Evolutionary conservation across 1,284 basidiomycete species (phyloP).

Genomic region (Anthracocystis walkeri): DNA sequence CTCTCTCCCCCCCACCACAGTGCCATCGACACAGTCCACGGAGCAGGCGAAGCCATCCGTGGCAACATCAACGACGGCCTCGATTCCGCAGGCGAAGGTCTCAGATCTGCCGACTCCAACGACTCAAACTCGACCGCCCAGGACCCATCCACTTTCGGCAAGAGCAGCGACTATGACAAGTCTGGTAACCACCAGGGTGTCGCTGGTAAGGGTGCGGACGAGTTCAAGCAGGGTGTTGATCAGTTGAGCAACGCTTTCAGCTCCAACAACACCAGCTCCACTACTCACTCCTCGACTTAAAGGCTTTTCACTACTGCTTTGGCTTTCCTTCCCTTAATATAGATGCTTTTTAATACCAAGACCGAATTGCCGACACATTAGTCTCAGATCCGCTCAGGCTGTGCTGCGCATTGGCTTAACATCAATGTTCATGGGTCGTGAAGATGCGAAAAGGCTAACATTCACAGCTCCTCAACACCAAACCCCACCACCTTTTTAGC

Average conservation of each 20-base stretch:
- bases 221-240: conserved; percentile 36
- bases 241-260: conserved; percentile 11
- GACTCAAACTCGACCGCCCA: conserved; percentile 1
- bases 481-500: conserved; percentile 39
- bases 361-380: not conserved
- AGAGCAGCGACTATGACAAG: conserved; percentile 27
- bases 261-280: conserved; percentile 8
- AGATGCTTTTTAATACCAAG: not conserved
- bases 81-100: conserved; percentile 54
- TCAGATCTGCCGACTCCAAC: conserved; percentile 12
- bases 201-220: conserved; percentile 27
- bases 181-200: conserved; percentile 20
- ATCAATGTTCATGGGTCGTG: too few relatives aligned
- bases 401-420: not conserved
- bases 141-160: conserved; percentile 17
- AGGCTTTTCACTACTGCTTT: not conserved
- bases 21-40: conserved; percentile 45
- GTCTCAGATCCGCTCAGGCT: not conserved
- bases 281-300: conserved; percentile 6
- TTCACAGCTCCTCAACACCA: conserved; percentile 34
- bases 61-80: conserved; percentile 55
- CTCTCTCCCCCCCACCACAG: conserved; percentile 21
- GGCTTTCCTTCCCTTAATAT: not conserved
- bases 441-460: not conserved
- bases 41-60: conserved; percentile 56